Base-by-base conservation (phyloP, 176 grass and related monocot genomes). In the Metroxylon sagu region DNA sequence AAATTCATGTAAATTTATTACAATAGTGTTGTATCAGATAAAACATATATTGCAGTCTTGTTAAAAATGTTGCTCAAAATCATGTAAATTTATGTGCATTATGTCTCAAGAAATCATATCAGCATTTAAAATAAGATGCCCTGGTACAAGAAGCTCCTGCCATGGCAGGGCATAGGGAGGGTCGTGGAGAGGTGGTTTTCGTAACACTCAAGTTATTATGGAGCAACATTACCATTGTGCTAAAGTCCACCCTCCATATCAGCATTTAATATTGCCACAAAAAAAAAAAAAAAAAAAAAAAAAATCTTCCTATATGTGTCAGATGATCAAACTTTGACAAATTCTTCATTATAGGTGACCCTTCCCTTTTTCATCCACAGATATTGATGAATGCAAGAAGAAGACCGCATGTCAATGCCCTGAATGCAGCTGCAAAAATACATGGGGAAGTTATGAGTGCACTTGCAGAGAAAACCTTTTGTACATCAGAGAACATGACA, bases 341-440 rank as follows among this genome's bases (percentile, higher is more conserved):
- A 15, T 64, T 48, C 2, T 16, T 64, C 31, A 19, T 50, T 17
- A 12, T 30, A 29, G 25, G 26, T n/a, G 15, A 60, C 14, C 16
- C 10, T 39, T 35, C 4, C 28, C 14, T 28, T 31, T 16, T 7
- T n/a, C 17, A 28, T 17, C 6, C 28, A 60, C 53, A 71, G 76
- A 79, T 65, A 49, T 78, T 18, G 76, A 78, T 18, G 76, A 78
- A 71, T 78, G 76, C 58, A 78, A 66, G 53, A 67, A 78, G 50
- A 78, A 78, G 31, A 71, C 55, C 52, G 76, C 67, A 56, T 78
- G 76, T 16, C 76, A 78, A 48, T 78, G 76, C 60, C 52, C 51
- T 28, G 67, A 71, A 56, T 78, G 76, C 67, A 78, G 67, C 60
- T 78, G 76, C 67, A 78, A 78, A 71, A 65, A 78, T 56, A 78